Conservation (phyloP, 2,329 filamentous ascomycete genomes). For the Aspergillus sp. region DNA sequence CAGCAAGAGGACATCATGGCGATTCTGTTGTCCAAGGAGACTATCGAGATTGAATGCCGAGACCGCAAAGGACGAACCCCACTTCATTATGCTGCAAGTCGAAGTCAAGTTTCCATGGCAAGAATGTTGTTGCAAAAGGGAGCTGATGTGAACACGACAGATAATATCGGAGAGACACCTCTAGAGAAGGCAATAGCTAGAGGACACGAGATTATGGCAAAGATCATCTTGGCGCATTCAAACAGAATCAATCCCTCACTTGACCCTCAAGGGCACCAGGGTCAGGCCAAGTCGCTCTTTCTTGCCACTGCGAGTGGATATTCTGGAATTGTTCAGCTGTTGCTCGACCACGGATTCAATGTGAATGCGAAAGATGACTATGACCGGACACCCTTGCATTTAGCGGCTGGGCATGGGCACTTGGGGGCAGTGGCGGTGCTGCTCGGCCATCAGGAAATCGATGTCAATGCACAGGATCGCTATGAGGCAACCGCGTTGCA, state of each 20-base stretch:
- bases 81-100: neutral
- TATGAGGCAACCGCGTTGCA: neutral
- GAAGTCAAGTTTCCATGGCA: neutral
- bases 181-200: neutral
- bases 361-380: neutral
- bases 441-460: neutral
- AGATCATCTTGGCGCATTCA: neutral
- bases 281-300: neutral
- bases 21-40: neutral
- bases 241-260: neutral
- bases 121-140: neutral
- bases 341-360: neutral
- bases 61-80: neutral
- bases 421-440: neutral
- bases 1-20: neutral
- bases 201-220: neutral
- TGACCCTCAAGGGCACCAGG: neutral
- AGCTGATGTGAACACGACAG: neutral
- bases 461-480: neutral
- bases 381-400: neutral
- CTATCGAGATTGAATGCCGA: neutral
- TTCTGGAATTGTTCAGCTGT: neutral
- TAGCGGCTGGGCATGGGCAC: neutral
- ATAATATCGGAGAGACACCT: neutral
- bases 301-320: neutral